These are phyloP conservation scores for Trichoderma virens DNA, from an alignment of 495 filamentous ascomycete species.

Conservation along the genomic window DNA sequence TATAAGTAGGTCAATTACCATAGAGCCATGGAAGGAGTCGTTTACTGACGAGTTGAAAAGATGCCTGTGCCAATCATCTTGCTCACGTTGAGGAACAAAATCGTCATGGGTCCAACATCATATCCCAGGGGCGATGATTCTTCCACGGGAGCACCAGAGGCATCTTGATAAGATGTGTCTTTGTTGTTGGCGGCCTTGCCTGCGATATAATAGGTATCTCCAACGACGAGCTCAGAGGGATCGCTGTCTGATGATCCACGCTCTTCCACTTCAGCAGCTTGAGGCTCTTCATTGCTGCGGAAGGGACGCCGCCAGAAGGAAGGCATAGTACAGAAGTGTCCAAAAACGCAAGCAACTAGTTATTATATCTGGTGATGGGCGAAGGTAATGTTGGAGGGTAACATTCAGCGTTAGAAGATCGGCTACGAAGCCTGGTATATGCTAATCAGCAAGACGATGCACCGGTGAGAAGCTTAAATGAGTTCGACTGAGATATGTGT, in stretches of 20 bases:
- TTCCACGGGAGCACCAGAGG: constrained; percentile 55
- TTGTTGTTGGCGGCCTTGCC: constrained; percentile 51
- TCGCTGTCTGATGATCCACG: background rate
- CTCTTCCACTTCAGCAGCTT: background rate
- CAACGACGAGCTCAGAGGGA: constrained; percentile 25
- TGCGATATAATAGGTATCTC: constrained; percentile 41
- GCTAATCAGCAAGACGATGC: background rate
- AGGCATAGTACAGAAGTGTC: background rate
- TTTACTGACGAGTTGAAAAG: constrained; percentile 55
- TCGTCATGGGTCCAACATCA: constrained; percentile 45
- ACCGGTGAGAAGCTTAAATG: background rate
- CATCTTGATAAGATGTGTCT: constrained; percentile 52
- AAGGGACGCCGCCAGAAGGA: constrained; percentile 12
- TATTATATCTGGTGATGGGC: background rate
- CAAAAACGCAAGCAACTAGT: too few species aligned
- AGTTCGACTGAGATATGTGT: background rate
- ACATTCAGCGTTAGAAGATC: background rate
- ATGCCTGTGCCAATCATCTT: constrained; percentile 62
- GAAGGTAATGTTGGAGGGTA: background rate
- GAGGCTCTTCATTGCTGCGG: constrained; percentile 10
- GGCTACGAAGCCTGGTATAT: background rate
- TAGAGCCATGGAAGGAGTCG: background rate
- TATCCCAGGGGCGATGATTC: constrained; percentile 51
- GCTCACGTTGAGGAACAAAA: constrained; percentile 54
- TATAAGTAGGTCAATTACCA: background rate